These are phyloP conservation scores for Penicillium sp. DNA, from an alignment of 2,329 filamentous ascomycete species.

Conservation along the genomic window DNA sequence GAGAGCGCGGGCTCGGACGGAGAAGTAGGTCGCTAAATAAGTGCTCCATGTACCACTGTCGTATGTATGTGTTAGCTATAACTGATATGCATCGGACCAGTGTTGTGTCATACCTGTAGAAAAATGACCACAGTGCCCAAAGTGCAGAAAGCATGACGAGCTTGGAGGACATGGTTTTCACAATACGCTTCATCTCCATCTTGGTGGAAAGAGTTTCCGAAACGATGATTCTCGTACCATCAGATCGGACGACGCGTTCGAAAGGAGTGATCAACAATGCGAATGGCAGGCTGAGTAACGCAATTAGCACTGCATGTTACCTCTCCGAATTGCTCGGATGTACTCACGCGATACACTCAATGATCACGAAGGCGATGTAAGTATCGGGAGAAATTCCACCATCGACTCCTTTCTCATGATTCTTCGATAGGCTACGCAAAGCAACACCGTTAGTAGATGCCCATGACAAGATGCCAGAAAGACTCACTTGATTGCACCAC, in stretches of 20 bases:
- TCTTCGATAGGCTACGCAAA: constrained; percentile 36
- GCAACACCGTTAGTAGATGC: neutral
- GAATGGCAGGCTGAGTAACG: constrained; percentile 38
- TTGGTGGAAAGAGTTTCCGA: constrained; percentile 43
- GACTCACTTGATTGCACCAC: constrained; percentile 47
- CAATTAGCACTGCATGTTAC: neutral
- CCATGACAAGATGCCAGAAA: neutral
- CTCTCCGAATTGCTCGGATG: neutral
- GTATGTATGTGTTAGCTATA: neutral
- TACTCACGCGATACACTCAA: constrained; percentile 45
- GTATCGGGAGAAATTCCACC: constrained; percentile 47
- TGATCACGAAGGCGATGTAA: constrained; percentile 50
- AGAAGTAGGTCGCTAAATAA: constrained; percentile 47
- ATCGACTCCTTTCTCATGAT: constrained; percentile 34
- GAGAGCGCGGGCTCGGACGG: constrained; percentile 45
- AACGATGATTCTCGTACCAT: constrained; percentile 45
- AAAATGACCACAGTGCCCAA: constrained; percentile 50
- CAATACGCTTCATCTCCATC: constrained; percentile 43
- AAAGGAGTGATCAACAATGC: constrained; percentile 49
- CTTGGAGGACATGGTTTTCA: constrained; percentile 38
- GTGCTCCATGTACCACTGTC: constrained; percentile 47
- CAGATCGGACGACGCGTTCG: constrained; percentile 47
- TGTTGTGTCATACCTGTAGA: constrained; percentile 35
- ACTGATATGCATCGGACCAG: too few relatives aligned
- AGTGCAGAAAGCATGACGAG: constrained; percentile 41